These are phyloP conservation scores for Aspergillus piperis DNA, from an alignment of 2,329 filamentous ascomycete genomes.

Conservation along the genomic window DNA sequence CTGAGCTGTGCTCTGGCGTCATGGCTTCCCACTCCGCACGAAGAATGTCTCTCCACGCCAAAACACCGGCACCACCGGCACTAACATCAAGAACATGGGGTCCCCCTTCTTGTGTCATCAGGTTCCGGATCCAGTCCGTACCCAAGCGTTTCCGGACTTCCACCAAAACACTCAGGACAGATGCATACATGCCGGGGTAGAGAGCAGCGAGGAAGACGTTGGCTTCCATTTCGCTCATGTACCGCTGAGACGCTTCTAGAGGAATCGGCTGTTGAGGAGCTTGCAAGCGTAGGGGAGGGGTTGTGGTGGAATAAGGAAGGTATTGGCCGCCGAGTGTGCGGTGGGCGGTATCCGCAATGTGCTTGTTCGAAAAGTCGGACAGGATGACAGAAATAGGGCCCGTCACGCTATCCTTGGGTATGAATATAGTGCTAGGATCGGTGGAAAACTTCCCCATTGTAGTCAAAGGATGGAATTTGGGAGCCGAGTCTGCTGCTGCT, in stretches of 20 bases:
- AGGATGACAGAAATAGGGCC: slow-evolving; percentile 71
- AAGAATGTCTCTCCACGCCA: slow-evolving; percentile 70
- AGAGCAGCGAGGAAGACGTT: slow-evolving; percentile 61
- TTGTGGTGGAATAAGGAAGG: slow-evolving; percentile 75
- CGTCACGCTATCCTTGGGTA: slow-evolving; percentile 70
- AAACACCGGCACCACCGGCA: slow-evolving; percentile 61
- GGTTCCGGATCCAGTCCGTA: slow-evolving; percentile 57
- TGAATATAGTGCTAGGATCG: slow-evolving; percentile 69
- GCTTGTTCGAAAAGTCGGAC: slow-evolving; percentile 67
- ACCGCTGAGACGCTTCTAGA: slow-evolving; percentile 55
- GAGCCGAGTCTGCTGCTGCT: slow-evolving; percentile 42
- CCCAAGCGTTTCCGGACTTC: slow-evolving; percentile 64
- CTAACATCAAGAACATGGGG: slow-evolving; percentile 63
- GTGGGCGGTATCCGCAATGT: slow-evolving; percentile 72
- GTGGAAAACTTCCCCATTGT: slow-evolving; percentile 72
- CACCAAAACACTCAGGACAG: slow-evolving; percentile 56
- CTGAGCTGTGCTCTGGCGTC: slow-evolving; percentile 46
- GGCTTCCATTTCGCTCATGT: slow-evolving; percentile 63
- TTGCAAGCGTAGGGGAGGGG: slow-evolving; percentile 55
- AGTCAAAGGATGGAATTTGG: slow-evolving; percentile 73
- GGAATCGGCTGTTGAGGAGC: slow-evolving; percentile 60
- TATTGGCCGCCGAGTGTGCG: slow-evolving; percentile 73
- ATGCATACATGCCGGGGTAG: slow-evolving; percentile 64
- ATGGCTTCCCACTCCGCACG: slow-evolving; percentile 78
- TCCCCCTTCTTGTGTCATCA: slow-evolving; percentile 59